Evolutionary conservation across 306 rosid genomes (phyloP).

Genomic region (Casuarina equisetifolia): DNA sequence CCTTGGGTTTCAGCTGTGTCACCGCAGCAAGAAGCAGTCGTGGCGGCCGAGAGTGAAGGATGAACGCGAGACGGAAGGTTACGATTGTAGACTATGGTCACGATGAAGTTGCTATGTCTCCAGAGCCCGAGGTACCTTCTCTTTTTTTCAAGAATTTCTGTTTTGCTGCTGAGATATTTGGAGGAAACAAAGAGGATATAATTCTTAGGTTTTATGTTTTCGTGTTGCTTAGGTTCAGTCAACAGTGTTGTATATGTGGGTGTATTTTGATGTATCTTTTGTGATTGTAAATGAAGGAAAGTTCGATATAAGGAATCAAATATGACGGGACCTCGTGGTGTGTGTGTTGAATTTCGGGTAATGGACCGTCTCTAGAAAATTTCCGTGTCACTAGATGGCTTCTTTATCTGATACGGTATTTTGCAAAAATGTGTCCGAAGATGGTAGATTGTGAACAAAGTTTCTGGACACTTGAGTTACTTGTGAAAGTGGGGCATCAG

Average conservation of each 20-base stretch:
- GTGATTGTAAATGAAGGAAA: not conserved
- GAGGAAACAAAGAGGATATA: not conserved
- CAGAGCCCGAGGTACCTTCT: slow-evolving; percentile 77
- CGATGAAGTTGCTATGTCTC: slow-evolving; percentile 94
- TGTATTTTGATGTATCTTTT: not conserved
- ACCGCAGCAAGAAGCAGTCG: slow-evolving; percentile 33
- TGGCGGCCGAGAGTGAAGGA: slow-evolving; percentile 25
- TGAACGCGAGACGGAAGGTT: slow-evolving; percentile 51
- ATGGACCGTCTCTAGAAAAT: not conserved
- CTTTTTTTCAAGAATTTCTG: not conserved
- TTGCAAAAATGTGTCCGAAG: not conserved
- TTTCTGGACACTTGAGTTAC: not conserved
- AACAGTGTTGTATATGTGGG: not conserved
- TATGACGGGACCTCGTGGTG: not conserved
- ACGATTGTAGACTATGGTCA: slow-evolving; percentile 89
- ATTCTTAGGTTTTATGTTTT: not conserved
- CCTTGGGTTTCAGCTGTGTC: slow-evolving; percentile 36
- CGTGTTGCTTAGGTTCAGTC: not conserved
- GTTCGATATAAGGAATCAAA: not conserved
- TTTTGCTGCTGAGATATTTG: not conserved
- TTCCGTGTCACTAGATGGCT: not conserved
- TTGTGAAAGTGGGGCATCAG: not conserved
- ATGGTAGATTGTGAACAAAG: not conserved
- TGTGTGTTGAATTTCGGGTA: not conserved
- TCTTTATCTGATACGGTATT: not conserved